Evolutionary conservation across 2,329 filamentous ascomycete species (phyloP).

Genomic region (Dryadomyces quercivorus): DNA sequence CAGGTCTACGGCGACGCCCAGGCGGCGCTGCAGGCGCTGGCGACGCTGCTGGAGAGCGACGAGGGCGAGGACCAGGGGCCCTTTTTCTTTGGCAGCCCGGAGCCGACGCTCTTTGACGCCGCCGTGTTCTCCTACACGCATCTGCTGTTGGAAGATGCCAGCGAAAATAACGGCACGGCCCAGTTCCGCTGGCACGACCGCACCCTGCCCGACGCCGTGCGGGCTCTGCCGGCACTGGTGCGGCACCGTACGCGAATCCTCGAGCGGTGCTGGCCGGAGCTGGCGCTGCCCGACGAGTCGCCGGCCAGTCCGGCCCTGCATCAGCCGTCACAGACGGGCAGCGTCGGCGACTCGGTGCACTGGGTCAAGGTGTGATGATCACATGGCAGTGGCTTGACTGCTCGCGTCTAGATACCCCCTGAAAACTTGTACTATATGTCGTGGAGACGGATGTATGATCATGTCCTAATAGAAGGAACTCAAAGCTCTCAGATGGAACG

Average conservation of each 20-base stretch:
- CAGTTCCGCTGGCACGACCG: conserved; percentile 51
- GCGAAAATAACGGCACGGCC: background rate
- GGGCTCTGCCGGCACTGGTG: conserved; percentile 48
- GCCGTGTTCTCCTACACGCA: conserved; percentile 84
- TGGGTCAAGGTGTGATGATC: conserved; percentile 7
- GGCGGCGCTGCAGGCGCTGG: conserved; percentile 34
- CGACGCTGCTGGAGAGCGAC: conserved; percentile 21
- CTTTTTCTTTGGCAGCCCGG: conserved; percentile 45
- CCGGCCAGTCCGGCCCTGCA: too few relatives aligned
- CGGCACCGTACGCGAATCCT: conserved; percentile 41
- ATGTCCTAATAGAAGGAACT: too few relatives aligned
- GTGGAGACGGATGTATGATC: too few relatives aligned
- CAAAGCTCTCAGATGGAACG: too few relatives aligned
- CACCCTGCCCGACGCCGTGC: conserved; percentile 44
- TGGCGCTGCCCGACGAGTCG: background rate
- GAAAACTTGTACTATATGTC: background rate
- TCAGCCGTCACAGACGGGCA: background rate
- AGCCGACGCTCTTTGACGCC: conserved; percentile 72
- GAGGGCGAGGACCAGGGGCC: background rate
- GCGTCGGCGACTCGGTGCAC: conserved; percentile 3
- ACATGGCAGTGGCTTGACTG: too few relatives aligned
- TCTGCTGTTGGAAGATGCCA: conserved; percentile 50
- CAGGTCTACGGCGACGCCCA: conserved; percentile 30
- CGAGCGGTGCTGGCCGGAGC: conserved; percentile 15
- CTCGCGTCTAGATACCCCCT: too few relatives aligned